phyloP scores from a whole-genome alignment of 73 alveolate genomes.

The Diophrys appendiculata region DNA sequence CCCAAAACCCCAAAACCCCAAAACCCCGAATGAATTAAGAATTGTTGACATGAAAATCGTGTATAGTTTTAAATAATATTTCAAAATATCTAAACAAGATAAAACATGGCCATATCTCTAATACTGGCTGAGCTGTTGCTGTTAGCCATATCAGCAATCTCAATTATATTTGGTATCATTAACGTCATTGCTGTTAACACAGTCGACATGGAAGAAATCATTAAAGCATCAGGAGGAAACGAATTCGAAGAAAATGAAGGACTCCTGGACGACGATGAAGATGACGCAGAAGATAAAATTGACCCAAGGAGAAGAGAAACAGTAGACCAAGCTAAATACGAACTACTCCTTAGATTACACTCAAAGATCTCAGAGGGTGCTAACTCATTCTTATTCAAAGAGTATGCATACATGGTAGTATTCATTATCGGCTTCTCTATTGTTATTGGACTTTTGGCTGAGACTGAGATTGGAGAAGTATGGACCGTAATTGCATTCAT shows the following conservation, averaged over 20 bases:
- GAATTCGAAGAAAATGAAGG: constrained; percentile 11
- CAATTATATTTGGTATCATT: constrained; percentile 22
- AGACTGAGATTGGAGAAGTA: not conserved
- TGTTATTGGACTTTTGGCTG: constrained; percentile 52
- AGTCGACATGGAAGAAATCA: constrained; percentile 19
- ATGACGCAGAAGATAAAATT: constrained; percentile 28
- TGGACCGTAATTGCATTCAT: constrained; percentile 78
- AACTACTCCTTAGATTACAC: not conserved
- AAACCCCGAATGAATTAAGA: too few relatives aligned
- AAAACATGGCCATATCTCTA: constrained; percentile 5
- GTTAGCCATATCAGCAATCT: not conserved
- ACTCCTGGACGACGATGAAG: constrained; percentile 24
- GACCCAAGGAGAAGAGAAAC: constrained; percentile 21
- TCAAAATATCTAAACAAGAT: too few relatives aligned
- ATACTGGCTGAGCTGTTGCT: constrained; percentile 19
- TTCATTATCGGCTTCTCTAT: constrained; percentile 61
- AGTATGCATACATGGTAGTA: constrained; percentile 66
- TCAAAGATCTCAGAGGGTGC: constrained; percentile 69
- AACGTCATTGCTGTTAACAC: constrained; percentile 9
- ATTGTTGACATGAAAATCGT: too few relatives aligned
- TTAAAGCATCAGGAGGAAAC: constrained; percentile 19
- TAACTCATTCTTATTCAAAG: constrained; percentile 73
- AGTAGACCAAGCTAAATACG: constrained; percentile 5
- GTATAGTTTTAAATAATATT: too few relatives aligned
- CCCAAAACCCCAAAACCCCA: too few relatives aligned